Evolutionary conservation across 176 grass and related monocot species (phyloP), one percentile per base, ranked within the genome.

Genomic region (Hsuehochloa calcarea): DNA sequence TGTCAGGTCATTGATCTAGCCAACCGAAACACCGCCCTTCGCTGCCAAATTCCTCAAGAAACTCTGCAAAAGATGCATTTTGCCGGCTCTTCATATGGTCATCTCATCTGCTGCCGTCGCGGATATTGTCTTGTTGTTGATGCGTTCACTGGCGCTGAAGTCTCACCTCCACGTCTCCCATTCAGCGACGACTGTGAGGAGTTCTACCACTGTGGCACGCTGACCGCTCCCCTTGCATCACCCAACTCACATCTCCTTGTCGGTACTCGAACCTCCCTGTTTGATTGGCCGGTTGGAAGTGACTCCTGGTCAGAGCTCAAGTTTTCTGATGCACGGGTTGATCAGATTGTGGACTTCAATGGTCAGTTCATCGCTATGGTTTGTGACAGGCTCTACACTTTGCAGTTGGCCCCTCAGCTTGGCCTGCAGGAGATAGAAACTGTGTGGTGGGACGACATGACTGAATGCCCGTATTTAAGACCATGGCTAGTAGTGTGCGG

Each of bases 161-260:
- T 89, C 69, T 78, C 45, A 34, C 65, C 88, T 37, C 88, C 88
- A 14, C 6, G 2, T 22, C 59, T 91, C 27, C 86, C 86, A n/a
- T 54, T 76, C 20, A 16, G 56, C 1, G 8, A 15, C 37, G 3
- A 50, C 26, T 35, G 3, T 41, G 38, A 72, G 15, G 47, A 74
- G 27, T 52, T 52, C 45, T 80, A 56, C 55, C 25, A 63, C 47
- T 61, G 50, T 75, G 85, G 70, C 66, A 38, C 67, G 66, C 77
- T 96, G 35, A 96, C 84, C 35, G 77, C 65, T 70, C 86, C 93
- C 10, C 49, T 89, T 13, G n/a, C 86, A 19, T 91, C 88, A 7
- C 61, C 80, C 15, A 41, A 56, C 34, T 91, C 85, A 27, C 74
- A 68, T 59, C 86, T 93, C 40, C 75, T 93, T 38, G 31, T 88